A percentile compares a stretch with the other conserved stretches of the same genome.
Conservation (phyloP, 2,329 filamentous ascomycete species). For the Colletotrichum tabaci region DNA sequence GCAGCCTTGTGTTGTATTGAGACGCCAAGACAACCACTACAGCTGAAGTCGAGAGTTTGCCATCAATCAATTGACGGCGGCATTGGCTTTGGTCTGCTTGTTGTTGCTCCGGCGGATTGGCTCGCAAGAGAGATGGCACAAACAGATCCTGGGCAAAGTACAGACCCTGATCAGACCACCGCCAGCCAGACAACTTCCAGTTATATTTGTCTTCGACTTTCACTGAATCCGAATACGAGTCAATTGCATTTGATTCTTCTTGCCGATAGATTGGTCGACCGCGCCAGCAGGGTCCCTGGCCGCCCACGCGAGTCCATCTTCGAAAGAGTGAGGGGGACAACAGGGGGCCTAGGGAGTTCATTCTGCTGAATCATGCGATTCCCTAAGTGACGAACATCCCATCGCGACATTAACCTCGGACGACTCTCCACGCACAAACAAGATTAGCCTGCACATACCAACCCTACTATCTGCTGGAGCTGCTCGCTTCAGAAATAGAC, state of each 20-base stretch:
- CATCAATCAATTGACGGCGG: background rate
- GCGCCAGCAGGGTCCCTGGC: slow-evolving; percentile 2
- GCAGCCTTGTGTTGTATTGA: background rate
- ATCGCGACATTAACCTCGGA: slow-evolving; percentile 17
- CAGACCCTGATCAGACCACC: slow-evolving; percentile 4
- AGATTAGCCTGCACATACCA: slow-evolving; percentile 7
- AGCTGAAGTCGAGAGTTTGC: background rate
- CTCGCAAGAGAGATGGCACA: slow-evolving; percentile 13
- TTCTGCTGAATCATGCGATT: slow-evolving; percentile 18
- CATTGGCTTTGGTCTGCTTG: background rate
- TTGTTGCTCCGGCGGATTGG: slow-evolving; percentile 4
- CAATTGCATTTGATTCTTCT: background rate
- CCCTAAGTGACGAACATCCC: slow-evolving; percentile 7
- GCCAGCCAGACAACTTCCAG: no score
- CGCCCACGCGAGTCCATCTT: background rate
- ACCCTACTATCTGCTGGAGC: background rate
- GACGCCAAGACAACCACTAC: background rate
- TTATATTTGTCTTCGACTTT: slow-evolving; percentile 11
- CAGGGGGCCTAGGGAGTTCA: background rate
- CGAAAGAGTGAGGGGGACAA: background rate
- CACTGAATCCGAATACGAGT: slow-evolving; percentile 30
- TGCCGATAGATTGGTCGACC: background rate
- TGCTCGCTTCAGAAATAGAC: background rate
- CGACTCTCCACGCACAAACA: background rate
- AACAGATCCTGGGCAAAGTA: slow-evolving; percentile 19